Evolutionary conservation across 805 yeast species (phyloP).

Genomic region (Schwanniomyces yamadae): DNA sequence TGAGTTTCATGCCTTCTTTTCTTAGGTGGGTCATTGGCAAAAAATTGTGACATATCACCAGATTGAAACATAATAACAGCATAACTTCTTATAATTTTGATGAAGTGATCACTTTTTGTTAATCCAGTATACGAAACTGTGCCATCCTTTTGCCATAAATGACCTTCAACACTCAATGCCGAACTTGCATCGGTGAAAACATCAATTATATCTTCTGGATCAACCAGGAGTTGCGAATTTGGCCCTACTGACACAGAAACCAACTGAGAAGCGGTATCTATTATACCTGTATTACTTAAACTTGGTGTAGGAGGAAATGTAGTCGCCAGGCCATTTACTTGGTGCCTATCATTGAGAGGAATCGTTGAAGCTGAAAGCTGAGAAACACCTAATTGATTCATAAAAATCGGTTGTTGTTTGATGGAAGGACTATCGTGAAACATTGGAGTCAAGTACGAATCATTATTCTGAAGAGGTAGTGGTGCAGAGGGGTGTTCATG

Average conservation of each 20-base stretch:
- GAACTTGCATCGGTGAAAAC: slow-evolving; percentile 33
- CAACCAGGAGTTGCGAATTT: slow-evolving; percentile 29
- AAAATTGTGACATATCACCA: slow-evolving; percentile 34
- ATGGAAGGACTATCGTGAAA: too few relatives aligned
- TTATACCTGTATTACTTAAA: too few relatives aligned
- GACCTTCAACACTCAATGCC: slow-evolving; percentile 37
- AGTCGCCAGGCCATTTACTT: too few relatives aligned
- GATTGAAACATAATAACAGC: slow-evolving; percentile 30
- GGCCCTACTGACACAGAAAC: slow-evolving; percentile 38
- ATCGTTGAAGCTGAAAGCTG: too few relatives aligned
- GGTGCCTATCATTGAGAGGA: too few relatives aligned
- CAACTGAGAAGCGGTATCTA: slow-evolving; percentile 7
- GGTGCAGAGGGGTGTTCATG: background rate
- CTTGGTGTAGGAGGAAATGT: too few relatives aligned
- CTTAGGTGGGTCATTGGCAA: slow-evolving; percentile 6
- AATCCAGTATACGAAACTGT: slow-evolving; percentile 38
- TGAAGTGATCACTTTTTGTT: slow-evolving; percentile 40
- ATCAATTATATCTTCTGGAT: slow-evolving; percentile 33
- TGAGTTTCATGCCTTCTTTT: background rate
- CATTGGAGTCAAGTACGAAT: too few relatives aligned
- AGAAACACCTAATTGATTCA: too few relatives aligned
- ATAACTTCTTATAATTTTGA: slow-evolving; percentile 35
- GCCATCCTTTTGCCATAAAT: slow-evolving; percentile 41
- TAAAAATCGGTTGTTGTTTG: too few relatives aligned
- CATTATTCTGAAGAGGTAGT: too few relatives aligned